Conservation (phyloP, 768 basidiomycete species). For the Termitomyces titanicus region DNA sequence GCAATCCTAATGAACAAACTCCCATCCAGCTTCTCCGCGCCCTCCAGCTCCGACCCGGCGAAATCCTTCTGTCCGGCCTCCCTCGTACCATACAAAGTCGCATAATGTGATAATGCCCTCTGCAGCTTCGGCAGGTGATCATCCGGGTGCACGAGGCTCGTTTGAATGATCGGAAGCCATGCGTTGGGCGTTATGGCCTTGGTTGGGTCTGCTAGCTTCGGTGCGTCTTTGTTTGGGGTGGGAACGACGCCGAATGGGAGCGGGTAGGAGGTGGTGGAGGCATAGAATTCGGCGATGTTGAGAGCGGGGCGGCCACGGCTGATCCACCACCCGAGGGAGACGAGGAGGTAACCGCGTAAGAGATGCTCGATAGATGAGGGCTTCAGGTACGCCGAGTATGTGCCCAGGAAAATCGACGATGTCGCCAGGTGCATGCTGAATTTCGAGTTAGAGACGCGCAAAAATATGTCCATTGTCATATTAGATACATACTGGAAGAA, state of each 20-base stretch:
- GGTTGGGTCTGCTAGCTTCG: conserved; percentile 25
- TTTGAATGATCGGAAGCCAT: conserved; percentile 58
- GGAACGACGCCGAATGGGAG: conserved; percentile 19
- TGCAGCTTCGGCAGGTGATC: conserved; percentile 43
- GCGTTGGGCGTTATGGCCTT: conserved; percentile 43
- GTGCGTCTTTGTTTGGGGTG: conserved; percentile 19
- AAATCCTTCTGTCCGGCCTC: conserved; percentile 19
- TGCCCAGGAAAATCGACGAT: conserved; percentile 57
- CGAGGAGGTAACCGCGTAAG: conserved; percentile 55
- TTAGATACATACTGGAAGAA: conserved; percentile 17
- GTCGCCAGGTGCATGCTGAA: conserved; percentile 65
- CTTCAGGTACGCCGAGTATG: conserved; percentile 37
- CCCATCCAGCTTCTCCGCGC: conserved; percentile 48
- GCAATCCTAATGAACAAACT: conserved; percentile 53
- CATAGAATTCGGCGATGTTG: conserved; percentile 48
- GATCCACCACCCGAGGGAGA: conserved; percentile 52
- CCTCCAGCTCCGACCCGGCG: conserved; percentile 33
- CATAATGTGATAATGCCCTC: conserved; percentile 26
- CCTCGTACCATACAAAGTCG: conserved; percentile 26
- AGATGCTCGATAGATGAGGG: conserved; percentile 47
- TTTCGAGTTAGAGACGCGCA: neutral
- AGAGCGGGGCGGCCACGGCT: conserved; percentile 52
- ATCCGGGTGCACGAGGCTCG: conserved; percentile 53
- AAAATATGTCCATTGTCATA: neutral
- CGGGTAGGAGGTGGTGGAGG: conserved; percentile 18